Percentiles rank a stretch among this genome's conserved stretches.
These are phyloP conservation scores for Penicillium pulvis DNA, from an alignment of 495 filamentous ascomycete species.

Conservation along the genomic window DNA sequence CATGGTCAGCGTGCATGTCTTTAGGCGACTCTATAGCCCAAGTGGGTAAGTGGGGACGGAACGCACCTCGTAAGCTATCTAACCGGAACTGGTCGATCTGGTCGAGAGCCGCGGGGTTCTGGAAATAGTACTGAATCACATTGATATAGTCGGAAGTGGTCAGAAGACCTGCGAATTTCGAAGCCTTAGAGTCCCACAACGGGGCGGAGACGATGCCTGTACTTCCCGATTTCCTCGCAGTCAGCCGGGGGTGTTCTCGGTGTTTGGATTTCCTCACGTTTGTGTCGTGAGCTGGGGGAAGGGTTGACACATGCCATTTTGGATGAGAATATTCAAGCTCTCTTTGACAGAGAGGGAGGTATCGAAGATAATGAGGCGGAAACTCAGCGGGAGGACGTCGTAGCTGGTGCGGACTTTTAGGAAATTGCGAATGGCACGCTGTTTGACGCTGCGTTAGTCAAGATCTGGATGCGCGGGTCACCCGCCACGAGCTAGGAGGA, in stretches of 20 bases:
- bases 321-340: constrained; percentile 93
- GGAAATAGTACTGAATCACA: constrained; percentile 99
- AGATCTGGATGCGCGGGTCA: constrained; percentile 28
- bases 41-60: background rate
- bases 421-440: constrained; percentile 93
- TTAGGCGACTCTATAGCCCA: background rate
- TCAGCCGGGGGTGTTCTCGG: constrained; percentile 27
- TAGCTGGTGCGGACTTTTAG: constrained; percentile 95
- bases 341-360: constrained; percentile 94
- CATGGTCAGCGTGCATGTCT: constrained; percentile 5
- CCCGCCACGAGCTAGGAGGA: constrained; percentile 15
- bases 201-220: constrained; percentile 97
- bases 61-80: constrained; percentile 83
- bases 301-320: constrained; percentile 71
- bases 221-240: constrained; percentile 25
- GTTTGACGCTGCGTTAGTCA: constrained; percentile 35
- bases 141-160: constrained; percentile 98
- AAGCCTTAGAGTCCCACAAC: constrained; percentile 94
- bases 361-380: constrained; percentile 93
- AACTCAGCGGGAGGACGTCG: constrained; percentile 97
- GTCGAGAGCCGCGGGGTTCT: constrained; percentile 86
- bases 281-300: background rate
- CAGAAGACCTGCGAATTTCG: constrained; percentile 89
- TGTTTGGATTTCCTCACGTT: constrained; percentile 1
- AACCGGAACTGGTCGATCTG: constrained; percentile 93